Base-by-base conservation (phyloP, 352 stramenopile species). In the Phytopythium aichiense region DNA sequence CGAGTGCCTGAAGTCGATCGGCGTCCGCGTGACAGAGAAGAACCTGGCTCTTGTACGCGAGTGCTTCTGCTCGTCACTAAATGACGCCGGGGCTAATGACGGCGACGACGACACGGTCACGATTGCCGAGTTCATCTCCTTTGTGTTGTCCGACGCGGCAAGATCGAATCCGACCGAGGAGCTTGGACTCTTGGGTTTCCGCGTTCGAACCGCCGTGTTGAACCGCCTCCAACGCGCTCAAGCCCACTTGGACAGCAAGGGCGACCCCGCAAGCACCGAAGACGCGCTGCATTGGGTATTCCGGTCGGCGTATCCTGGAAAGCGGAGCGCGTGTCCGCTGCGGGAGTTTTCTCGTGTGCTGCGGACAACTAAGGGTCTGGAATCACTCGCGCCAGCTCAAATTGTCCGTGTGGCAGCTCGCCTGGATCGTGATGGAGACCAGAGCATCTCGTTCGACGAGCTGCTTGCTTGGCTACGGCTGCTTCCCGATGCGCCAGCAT, bases 111-210 rank as follows among this genome's bases (percentile, higher is more conserved):
- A 72, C 12, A 73, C 54, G 22, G 56, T 93, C 13, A 75, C 75
- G 25, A 88, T 90, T 16, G 58, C 67, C 5, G 81, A 93, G 57
- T 91, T 91, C 63, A 85, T 89, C 38, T 90, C 84, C 4, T 93
- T 93, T 56, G 76, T 85, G 11, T 64, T 93, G 2, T 68, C 74
- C 28, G 54, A 74, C 37, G 64, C 64, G 5, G 48, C 62, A 20
- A 60, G 58, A 61, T n/a, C 56, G 43, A 50, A 28, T 42, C 42
- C 43, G 61, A 1, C 30, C 13, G 67, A 74, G 37, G 76, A 89
- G 51, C 64, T 92, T 33, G 81, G 79, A 2, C 68, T 90, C 22
- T 55, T 89, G 13, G 74, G 76, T 2, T 73, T 72, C 15, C 69
- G 66, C 25, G 59, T 91, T 7, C 77, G 81, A 28, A 71, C 79